phyloP scores from a whole-genome alignment of 2,329 filamentous ascomycete species.

The Trichoderma harzianum region DNA sequence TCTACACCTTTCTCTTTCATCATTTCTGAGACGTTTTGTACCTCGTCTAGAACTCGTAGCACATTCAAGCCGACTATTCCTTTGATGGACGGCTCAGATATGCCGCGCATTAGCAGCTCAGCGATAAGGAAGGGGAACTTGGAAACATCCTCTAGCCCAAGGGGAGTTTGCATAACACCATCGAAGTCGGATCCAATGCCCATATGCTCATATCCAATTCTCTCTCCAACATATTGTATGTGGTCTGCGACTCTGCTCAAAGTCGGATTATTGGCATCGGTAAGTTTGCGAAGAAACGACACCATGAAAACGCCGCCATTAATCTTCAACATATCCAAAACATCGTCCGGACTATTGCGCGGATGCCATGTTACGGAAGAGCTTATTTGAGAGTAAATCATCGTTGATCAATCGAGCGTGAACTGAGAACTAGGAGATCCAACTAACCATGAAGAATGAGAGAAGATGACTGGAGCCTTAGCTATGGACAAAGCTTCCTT shows the following conservation, averaged over 20 bases:
- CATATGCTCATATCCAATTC: conserved; percentile 78
- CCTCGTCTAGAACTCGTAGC: neutral
- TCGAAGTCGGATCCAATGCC: conserved; percentile 84
- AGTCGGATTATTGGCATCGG: conserved; percentile 65
- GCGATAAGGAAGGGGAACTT: conserved; percentile 57
- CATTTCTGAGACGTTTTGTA: neutral
- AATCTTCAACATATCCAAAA: conserved; percentile 68
- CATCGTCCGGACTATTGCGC: conserved; percentile 78
- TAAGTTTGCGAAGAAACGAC: conserved; percentile 74
- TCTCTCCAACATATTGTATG: conserved; percentile 70
- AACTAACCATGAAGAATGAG: conserved; percentile 46
- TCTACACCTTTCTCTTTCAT: neutral
- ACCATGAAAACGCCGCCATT: conserved; percentile 76
- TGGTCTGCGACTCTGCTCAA: conserved; percentile 72
- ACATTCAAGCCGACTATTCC: neutral
- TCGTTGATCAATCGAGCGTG: no score
- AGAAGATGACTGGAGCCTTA: conserved; percentile 76
- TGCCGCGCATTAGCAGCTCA: conserved; percentile 13
- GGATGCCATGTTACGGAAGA: conserved; percentile 72
- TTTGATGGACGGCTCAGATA: conserved; percentile 3
- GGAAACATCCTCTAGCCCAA: conserved; percentile 74
- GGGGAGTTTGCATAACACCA: conserved; percentile 61
- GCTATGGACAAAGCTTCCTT: conserved; percentile 13
- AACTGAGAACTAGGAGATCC: neutral
- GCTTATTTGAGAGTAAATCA: conserved; percentile 37